These are phyloP conservation scores for Strobilomyces confusus DNA, from an alignment of 768 basidiomycete genomes.

Conservation along the genomic window DNA sequence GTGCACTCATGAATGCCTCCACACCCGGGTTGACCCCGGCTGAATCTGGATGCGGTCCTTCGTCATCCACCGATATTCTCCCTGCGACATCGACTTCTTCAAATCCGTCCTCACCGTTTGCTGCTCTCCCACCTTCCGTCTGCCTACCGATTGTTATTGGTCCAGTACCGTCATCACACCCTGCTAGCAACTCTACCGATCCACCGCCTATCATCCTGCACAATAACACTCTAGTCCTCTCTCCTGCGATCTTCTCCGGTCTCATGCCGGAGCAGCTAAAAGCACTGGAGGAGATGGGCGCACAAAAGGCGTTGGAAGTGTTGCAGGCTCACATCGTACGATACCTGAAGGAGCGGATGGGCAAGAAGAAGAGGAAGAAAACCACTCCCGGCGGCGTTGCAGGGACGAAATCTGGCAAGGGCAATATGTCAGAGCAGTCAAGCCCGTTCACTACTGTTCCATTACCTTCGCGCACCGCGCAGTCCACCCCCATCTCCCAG, in stretches of 20 bases:
- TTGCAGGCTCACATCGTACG: constrained; percentile 83
- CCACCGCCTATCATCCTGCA: constrained; percentile 72
- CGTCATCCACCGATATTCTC: constrained; percentile 18
- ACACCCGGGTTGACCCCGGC: too few relatives aligned
- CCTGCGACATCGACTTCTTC: constrained; percentile 8
- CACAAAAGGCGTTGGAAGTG: constrained; percentile 75
- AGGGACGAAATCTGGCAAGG: constrained; percentile 38
- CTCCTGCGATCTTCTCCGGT: constrained; percentile 79
- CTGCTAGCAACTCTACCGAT: constrained; percentile 42
- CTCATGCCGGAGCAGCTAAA: constrained; percentile 69
- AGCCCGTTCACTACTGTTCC: constrained; percentile 48
- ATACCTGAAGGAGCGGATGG: constrained; percentile 72
- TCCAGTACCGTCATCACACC: constrained; percentile 62
- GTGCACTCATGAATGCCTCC: constrained; percentile 17
- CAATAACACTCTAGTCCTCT: constrained; percentile 78
- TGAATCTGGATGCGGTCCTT: neutral
- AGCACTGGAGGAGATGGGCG: constrained; percentile 76
- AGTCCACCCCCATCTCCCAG: constrained; percentile 3
- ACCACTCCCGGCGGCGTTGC: constrained; percentile 27
- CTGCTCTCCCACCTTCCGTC: constrained; percentile 40
- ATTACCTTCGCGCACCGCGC: constrained; percentile 25
- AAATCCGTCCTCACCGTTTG: constrained; percentile 19
- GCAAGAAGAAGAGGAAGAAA: constrained; percentile 38
- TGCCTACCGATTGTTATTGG: constrained; percentile 76
- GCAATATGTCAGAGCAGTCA: constrained; percentile 22